These are phyloP conservation scores for Penicillium occitanis DNA, from an alignment of 2,329 filamentous ascomycete species.

Conservation along the genomic window DNA sequence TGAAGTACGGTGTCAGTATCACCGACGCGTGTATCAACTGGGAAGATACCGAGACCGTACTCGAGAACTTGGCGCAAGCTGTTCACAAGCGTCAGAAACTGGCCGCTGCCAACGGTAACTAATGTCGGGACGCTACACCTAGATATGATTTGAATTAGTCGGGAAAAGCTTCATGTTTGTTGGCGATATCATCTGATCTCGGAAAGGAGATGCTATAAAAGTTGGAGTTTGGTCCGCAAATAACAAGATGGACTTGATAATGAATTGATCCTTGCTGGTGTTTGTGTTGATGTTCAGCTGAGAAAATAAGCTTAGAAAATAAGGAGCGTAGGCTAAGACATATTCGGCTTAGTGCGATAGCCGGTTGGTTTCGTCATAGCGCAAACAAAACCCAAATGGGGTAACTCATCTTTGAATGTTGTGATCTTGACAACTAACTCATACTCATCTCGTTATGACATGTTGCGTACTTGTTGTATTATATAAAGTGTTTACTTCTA, in stretches of 20 bases:
- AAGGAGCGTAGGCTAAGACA: background rate
- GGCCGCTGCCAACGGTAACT: conserved; percentile 25
- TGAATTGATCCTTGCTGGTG: background rate
- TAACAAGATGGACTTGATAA: background rate
- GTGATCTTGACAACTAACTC: background rate
- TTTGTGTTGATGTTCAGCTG: background rate
- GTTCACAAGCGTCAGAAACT: conserved; percentile 70
- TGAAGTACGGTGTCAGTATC: conserved; percentile 94
- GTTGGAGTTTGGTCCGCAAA: background rate
- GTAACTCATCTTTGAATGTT: conserved; percentile 10
- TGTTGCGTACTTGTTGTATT: background rate
- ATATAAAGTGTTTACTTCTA: background rate
- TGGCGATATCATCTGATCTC: background rate
- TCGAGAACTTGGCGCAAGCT: conserved; percentile 75
- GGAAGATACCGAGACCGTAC: conserved; percentile 80
- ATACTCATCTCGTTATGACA: background rate
- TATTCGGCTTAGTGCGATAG: background rate
- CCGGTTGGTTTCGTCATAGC: conserved; percentile 8
- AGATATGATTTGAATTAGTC: background rate
- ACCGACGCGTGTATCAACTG: conserved; percentile 96
- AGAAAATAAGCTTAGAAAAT: conserved; percentile 5
- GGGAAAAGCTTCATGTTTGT: background rate
- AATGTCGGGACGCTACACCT: background rate
- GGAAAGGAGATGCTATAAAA: background rate
- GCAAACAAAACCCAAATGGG: conserved; percentile 10